A percentile compares a stretch with the other conserved stretches of the same genome.
These are phyloP conservation scores for Carex arenaria DNA, from an alignment of 202 grass and related monocot species.

Conservation along the genomic window DNA sequence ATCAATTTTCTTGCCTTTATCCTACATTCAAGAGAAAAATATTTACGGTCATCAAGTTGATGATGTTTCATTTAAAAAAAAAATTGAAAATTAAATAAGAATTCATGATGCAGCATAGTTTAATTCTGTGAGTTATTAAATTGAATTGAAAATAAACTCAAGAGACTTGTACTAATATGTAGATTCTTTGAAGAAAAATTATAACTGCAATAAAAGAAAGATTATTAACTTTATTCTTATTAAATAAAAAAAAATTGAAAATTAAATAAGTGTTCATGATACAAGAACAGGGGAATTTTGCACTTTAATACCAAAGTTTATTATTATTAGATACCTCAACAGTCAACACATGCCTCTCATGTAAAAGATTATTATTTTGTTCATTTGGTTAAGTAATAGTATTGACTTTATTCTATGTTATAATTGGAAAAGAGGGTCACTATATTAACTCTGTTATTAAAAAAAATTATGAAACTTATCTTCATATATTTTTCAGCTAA, in stretches of 20 bases:
- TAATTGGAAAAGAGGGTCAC: not conserved
- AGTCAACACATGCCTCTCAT: not conserved
- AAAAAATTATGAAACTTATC: not conserved
- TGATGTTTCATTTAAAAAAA: not conserved
- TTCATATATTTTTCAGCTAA: not conserved
- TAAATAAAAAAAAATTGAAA: too few relatives aligned
- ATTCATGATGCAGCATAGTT: not conserved
- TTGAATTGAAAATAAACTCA: not conserved
- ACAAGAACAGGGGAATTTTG: not conserved
- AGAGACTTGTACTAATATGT: not conserved
- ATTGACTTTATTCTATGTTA: not conserved
- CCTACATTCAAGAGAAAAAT: not conserved
- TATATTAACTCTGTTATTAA: not conserved
- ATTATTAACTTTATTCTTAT: too few relatives aligned
- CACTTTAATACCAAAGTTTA: not conserved
- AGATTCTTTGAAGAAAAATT: not conserved
- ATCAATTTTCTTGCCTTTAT: not conserved
- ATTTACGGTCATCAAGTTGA: not conserved
- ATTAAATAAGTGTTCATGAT: not conserved
- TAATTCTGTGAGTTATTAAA: not conserved
- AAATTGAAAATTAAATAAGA: not conserved
- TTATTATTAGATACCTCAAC: not conserved
- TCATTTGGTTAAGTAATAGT: not conserved
- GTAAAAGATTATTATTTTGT: not conserved
- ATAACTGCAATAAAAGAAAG: not conserved